These are phyloP conservation scores for Penicillium desertorum DNA, from an alignment of 495 filamentous ascomycete species.

Conservation along the genomic window DNA sequence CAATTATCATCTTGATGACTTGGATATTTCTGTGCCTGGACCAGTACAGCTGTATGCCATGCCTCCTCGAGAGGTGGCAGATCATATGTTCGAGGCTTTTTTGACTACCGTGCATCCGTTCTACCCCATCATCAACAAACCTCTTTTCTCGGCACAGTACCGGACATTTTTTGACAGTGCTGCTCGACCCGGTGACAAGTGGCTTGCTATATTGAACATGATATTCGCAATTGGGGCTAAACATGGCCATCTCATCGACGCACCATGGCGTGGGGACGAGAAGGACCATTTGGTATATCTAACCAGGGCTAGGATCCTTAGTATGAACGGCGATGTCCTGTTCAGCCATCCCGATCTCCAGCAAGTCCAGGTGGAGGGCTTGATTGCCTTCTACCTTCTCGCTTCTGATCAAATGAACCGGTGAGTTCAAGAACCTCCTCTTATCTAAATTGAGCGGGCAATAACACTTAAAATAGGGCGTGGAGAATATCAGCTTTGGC, in stretches of 20 bases:
- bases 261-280: slow-evolving; percentile 49
- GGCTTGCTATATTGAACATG: slow-evolving; percentile 63
- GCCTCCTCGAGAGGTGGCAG: slow-evolving; percentile 53
- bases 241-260: slow-evolving; percentile 55
- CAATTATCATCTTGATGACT: slow-evolving; percentile 61
- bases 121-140: slow-evolving; percentile 60
- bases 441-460: background rate
- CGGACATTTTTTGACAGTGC: slow-evolving; percentile 43
- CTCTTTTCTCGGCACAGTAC: slow-evolving; percentile 47
- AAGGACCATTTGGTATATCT: slow-evolving; percentile 51
- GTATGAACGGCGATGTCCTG: slow-evolving; percentile 53
- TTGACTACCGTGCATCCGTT: slow-evolving; percentile 58
- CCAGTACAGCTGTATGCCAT: slow-evolving; percentile 54
- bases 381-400: slow-evolving; percentile 63
- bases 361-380: slow-evolving; percentile 58
- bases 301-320: slow-evolving; percentile 59
- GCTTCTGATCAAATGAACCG: slow-evolving; percentile 62
- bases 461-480: slow-evolving; percentile 42
- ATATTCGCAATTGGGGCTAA: slow-evolving; percentile 65
- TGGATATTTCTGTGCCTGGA: slow-evolving; percentile 48
- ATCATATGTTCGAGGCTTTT: slow-evolving; percentile 57
- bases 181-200: slow-evolving; percentile 49
- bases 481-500: slow-evolving; percentile 63
- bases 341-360: slow-evolving; percentile 61
- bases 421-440: slow-evolving; percentile 36